phyloP scores from a whole-genome alignment of 257 asterid species.

The Jacaranda mimosifolia region DNA sequence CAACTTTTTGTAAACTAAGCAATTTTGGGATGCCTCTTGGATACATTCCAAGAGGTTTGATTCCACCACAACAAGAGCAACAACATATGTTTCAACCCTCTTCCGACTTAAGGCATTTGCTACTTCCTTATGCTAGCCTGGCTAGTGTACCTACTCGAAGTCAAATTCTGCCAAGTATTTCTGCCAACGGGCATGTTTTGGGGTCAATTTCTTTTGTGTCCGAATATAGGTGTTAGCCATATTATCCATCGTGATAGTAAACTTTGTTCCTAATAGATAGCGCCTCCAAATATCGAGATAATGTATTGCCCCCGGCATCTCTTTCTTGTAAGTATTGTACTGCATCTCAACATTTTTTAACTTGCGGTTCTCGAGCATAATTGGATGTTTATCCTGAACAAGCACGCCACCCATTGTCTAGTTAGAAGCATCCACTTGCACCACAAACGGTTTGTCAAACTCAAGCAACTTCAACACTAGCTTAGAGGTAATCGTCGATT shows the following conservation, averaged over 20 bases:
- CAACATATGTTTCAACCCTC: not conserved
- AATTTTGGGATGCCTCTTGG: not conserved
- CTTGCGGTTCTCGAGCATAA: not conserved
- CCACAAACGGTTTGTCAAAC: constrained; percentile 4
- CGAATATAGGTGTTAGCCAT: not conserved
- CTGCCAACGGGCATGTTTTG: constrained; percentile 1
- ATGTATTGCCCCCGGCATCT: not conserved
- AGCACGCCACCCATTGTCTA: not conserved
- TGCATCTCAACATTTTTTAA: not conserved
- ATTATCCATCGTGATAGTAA: not conserved
- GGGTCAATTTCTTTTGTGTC: not conserved
- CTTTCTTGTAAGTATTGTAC: not conserved
- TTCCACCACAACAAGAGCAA: not conserved
- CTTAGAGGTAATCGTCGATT: not conserved
- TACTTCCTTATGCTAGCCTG: not conserved
- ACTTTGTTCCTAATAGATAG: not conserved
- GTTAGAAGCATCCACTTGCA: constrained; percentile 10
- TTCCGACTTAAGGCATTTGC: constrained; percentile 29
- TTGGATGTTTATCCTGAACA: not conserved
- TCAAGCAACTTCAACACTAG: not conserved
- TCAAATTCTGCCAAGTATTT: not conserved
- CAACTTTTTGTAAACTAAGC: not conserved
- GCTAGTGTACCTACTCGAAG: constrained; percentile 22
- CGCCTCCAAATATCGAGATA: not conserved
- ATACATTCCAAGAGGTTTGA: not conserved